phyloP scores from a whole-genome alignment of 768 basidiomycete species.

The Amanita pseudoporphyria region DNA sequence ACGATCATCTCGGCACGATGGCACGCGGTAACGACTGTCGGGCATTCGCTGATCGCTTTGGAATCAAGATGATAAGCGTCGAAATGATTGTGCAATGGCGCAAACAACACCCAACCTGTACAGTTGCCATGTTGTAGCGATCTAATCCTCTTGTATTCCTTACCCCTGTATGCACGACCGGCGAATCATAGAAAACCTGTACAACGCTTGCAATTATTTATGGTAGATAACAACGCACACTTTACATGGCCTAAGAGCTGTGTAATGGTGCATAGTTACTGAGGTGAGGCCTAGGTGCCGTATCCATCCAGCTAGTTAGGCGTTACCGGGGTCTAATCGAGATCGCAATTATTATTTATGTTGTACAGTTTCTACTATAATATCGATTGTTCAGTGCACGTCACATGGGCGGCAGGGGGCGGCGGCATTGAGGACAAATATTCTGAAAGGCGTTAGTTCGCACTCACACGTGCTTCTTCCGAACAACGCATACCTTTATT shows the following conservation, averaged over 20 bases:
- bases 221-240: background rate
- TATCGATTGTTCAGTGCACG: background rate
- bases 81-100: slow-evolving; percentile 62
- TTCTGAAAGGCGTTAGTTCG: slow-evolving; percentile 36
- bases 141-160: background rate
- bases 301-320: no score
- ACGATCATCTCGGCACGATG: slow-evolving; percentile 84
- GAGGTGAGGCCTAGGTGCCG: no score
- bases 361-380: slow-evolving; percentile 2
- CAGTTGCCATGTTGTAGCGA: background rate
- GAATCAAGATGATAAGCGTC: slow-evolving; percentile 90
- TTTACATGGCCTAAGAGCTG: no score
- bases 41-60: slow-evolving; percentile 83
- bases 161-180: background rate
- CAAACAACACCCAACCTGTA: slow-evolving; percentile 21
- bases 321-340: background rate
- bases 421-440: slow-evolving; percentile 86
- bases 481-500: slow-evolving; percentile 43
- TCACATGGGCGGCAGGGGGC: slow-evolving; percentile 74
- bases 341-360: background rate
- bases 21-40: slow-evolving; percentile 91
- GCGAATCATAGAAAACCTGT: background rate
- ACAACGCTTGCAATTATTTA: slow-evolving; percentile 9
- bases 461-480: background rate
- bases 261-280: no score